Conservation (phyloP, 352 stramenopile genomes). For the Pythium rhizo-oryzae region DNA sequence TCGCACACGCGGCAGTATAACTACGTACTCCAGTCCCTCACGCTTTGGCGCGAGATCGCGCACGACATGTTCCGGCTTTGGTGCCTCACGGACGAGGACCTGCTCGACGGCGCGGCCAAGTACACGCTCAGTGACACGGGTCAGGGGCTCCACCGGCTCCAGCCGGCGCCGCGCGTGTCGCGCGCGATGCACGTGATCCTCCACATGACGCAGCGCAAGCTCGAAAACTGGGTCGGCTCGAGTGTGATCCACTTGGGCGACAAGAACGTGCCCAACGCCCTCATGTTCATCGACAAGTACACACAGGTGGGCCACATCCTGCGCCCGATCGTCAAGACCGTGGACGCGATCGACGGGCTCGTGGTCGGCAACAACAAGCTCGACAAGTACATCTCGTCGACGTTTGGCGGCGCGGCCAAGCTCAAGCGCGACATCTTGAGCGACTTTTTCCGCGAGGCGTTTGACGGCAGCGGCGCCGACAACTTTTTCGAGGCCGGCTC, state of each 20-base stretch:
- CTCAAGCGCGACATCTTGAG: conserved; percentile 92
- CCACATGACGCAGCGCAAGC: conserved; percentile 68
- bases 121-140: conserved; percentile 95
- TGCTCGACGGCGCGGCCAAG: conserved; percentile 79
- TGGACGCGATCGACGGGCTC: conserved; percentile 73
- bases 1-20: conserved; percentile 95
- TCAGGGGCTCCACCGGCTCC: conserved; percentile 95
- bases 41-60: conserved; percentile 95
- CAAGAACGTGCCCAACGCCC: conserved; percentile 97
- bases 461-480: conserved; percentile 94
- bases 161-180: conserved; percentile 92
- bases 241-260: conserved; percentile 97
- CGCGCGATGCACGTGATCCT: conserved; percentile 96
- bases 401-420: conserved; percentile 85
- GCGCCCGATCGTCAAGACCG: conserved; percentile 86
- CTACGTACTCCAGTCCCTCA: conserved; percentile 96
- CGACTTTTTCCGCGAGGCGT: conserved; percentile 96
- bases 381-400: conserved; percentile 62
- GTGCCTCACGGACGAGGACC: conserved; percentile 93
- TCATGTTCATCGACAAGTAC: conserved; percentile 99
- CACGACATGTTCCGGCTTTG: conserved; percentile 98
- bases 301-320: conserved; percentile 92
- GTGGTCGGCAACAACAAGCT: conserved; percentile 53
- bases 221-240: conserved; percentile 91
- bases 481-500: conserved; percentile 96